phyloP scores from a whole-genome alignment of 2,329 filamentous ascomycete species.

The Fusarium pseudograminearum region DNA sequence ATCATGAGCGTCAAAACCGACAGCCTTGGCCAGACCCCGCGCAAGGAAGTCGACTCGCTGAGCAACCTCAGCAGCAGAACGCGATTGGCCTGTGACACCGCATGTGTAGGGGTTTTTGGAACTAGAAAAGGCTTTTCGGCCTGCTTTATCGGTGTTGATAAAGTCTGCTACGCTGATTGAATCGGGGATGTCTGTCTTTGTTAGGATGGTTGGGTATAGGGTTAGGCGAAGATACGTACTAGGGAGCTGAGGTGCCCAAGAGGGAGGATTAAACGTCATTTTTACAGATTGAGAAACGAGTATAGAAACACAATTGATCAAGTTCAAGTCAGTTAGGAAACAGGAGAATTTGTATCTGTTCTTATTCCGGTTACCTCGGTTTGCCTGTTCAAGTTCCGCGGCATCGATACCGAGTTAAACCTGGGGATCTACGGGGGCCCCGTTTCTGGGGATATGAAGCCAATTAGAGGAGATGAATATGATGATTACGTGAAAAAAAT shows the following conservation, averaged over 20 bases:
- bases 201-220: not conserved
- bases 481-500: slow-evolving; percentile 1
- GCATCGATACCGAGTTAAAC: slow-evolving; percentile 10
- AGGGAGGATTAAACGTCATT: slow-evolving; percentile 27
- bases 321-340: fast-evolving
- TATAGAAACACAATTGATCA: not conserved
- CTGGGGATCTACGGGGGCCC: not conserved
- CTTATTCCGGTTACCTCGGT: slow-evolving; percentile 2
- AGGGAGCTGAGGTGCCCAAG: slow-evolving; percentile 26
- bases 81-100: slow-evolving; percentile 76
- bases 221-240: not conserved
- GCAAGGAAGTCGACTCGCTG: slow-evolving; percentile 75
- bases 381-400: slow-evolving; percentile 23
- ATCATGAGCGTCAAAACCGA: slow-evolving; percentile 75
- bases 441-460: not conserved
- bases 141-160: slow-evolving; percentile 70
- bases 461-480: not conserved
- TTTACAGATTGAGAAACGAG: not conserved
- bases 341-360: not conserved
- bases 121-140: slow-evolving; percentile 63
- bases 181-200: slow-evolving; percentile 20
- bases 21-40: slow-evolving; percentile 72
- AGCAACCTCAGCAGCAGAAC: slow-evolving; percentile 71
- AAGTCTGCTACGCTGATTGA: slow-evolving; percentile 75
- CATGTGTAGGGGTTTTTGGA: slow-evolving; percentile 81